Conservation (phyloP, 2,329 filamentous ascomycete species). For the Camillea tinctor region DNA sequence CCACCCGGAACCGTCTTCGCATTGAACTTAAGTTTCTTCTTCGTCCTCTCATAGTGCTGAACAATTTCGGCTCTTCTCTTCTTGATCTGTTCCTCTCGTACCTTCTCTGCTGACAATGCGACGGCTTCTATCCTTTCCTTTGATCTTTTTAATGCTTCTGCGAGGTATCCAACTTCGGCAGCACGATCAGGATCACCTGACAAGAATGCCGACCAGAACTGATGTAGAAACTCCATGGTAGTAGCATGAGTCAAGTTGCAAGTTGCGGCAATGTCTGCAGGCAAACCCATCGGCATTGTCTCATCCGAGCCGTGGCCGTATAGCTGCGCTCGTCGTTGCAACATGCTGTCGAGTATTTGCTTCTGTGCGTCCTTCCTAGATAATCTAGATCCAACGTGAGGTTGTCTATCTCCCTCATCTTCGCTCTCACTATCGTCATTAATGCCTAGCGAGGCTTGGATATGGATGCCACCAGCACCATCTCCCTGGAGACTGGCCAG, state of each 20-base stretch:
- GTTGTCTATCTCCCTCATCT: slow-evolving; percentile 54
- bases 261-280: slow-evolving; percentile 56
- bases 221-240: slow-evolving; percentile 91
- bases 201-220: slow-evolving; percentile 92
- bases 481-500: slow-evolving; percentile 53
- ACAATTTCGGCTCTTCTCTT: slow-evolving; percentile 68
- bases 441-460: slow-evolving; percentile 65
- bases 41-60: slow-evolving; percentile 68
- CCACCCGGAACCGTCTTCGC: slow-evolving; percentile 71
- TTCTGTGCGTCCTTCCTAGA: slow-evolving; percentile 63
- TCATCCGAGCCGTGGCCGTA: slow-evolving; percentile 49
- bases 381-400: slow-evolving; percentile 67
- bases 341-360: slow-evolving; percentile 65
- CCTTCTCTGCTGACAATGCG: slow-evolving; percentile 74
- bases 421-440: slow-evolving; percentile 69
- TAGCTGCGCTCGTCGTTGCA: slow-evolving; percentile 59
- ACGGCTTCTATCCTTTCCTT: slow-evolving; percentile 77
- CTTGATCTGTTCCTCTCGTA: slow-evolving; percentile 66
- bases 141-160: slow-evolving; percentile 77
- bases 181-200: slow-evolving; percentile 83
- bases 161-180: slow-evolving; percentile 75
- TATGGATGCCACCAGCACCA: slow-evolving; percentile 51
- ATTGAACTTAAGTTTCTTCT: slow-evolving; percentile 71
- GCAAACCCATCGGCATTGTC: slow-evolving; percentile 54
- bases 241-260: slow-evolving; percentile 79